A percentile compares a stretch with the other conserved stretches of the same genome.
phyloP scores from a whole-genome alignment of 2,329 filamentous ascomycete genomes.

The Hymenotorrendiella dingleyae region DNA sequence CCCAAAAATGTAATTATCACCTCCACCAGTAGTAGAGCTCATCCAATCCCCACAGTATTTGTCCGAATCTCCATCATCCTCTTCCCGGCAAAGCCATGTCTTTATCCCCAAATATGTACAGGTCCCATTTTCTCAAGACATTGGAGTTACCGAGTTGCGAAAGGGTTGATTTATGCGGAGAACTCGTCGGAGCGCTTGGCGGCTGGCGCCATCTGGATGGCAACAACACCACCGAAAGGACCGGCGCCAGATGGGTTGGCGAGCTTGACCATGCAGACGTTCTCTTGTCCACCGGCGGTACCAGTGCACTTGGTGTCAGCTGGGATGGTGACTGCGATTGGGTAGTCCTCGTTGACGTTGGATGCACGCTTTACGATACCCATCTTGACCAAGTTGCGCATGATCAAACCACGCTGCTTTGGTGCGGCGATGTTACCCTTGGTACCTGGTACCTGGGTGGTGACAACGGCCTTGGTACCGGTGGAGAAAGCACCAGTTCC shows the following conservation, averaged over 20 bases:
- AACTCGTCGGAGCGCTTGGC: background rate
- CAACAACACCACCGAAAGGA: slow-evolving; percentile 56
- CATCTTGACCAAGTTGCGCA: slow-evolving; percentile 23
- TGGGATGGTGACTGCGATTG: slow-evolving; percentile 34
- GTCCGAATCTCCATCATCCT: background rate
- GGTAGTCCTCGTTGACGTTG: slow-evolving; percentile 38
- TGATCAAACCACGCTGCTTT: slow-evolving; percentile 21
- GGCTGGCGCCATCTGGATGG: slow-evolving; percentile 40
- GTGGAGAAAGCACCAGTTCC: slow-evolving; percentile 43
- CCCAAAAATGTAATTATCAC: too few relatives aligned
- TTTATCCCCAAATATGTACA: background rate
- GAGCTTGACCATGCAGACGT: slow-evolving; percentile 58
- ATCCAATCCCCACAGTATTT: too few relatives aligned
- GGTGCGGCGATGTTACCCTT: slow-evolving; percentile 32
- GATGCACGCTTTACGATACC: slow-evolving; percentile 29
- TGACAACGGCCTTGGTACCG: slow-evolving; percentile 50
- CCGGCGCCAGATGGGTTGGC: slow-evolving; percentile 55
- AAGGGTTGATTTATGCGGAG: background rate
- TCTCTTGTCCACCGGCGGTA: slow-evolving; percentile 51
- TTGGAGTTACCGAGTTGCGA: background rate
- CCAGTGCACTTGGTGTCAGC: slow-evolving; percentile 51
- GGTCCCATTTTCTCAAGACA: background rate
- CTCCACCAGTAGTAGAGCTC: too few relatives aligned
- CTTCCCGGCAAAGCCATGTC: background rate
- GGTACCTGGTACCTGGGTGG: slow-evolving; percentile 44